Base-by-base conservation (phyloP, 1,284 basidiomycete genomes). In the Cutaneotrichosporon cavernicola region DNA sequence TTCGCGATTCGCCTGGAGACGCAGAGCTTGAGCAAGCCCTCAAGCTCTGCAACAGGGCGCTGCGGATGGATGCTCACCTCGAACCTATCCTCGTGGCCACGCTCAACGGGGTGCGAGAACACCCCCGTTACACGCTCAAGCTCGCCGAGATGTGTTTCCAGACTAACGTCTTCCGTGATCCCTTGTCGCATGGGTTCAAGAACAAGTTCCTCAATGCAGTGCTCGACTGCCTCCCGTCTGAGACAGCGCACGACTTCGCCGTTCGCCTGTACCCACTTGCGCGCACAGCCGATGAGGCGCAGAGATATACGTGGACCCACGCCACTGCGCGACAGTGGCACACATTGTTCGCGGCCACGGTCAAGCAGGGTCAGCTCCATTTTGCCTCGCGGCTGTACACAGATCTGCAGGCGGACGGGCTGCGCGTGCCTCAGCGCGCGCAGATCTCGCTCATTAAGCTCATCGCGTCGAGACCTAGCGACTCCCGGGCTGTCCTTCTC, bases 331-430 rank as follows among this genome's bases (percentile, higher is more conserved):
- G n/a, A 4, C 47, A 46, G 6, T 76, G 74, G 73, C 59, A 64
- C 21, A 51, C 2, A 10, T 49, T 78, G 14, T 76, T 76, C 58
- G 14, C 57, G 11, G 65, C 66, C 0, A 34, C 63, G 0, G 31
- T 66, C 1, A 14, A 56, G 1, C 52, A 47, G 6, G 60, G 60
- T 0, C 72, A 75, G 14, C 56, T 76, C 11, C 70, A 73, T 26
- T 75, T 77, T 47, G 76, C 77, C 0, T 76, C 76, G 0, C 63
- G 76, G 14, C 67, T 77, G 5, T 79, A 77, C 61, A 66, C 73
- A 49, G 77, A 79, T 58, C 55, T 71, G 6, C 63, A 70, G 31
- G 69, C 76, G 0, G 76, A 77, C 55, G 74, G 73, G 4, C 32
- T 69, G 10, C 9, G 38, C 3, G 64, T 74, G 16, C 53, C 62